Evolutionary conservation across 2,329 filamentous ascomycete genomes (phyloP).

Genomic region (Fusarium burgessii): DNA sequence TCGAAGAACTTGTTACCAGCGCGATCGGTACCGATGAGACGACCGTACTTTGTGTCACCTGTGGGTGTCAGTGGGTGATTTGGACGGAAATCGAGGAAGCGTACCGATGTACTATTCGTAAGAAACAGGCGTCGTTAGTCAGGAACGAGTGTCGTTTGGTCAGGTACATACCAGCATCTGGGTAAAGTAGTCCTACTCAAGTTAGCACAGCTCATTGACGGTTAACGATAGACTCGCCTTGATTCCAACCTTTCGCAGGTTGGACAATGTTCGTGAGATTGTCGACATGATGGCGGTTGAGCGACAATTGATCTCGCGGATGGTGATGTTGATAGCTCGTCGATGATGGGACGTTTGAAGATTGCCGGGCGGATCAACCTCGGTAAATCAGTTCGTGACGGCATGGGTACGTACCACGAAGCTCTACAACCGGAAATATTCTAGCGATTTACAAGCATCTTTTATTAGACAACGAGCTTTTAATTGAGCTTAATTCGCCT

Average conservation of each 20-base stretch:
- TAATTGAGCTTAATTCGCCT: conserved; percentile 5
- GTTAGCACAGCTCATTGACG: conserved; percentile 33
- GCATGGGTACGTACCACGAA: conserved; percentile 38
- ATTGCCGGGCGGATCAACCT: conserved; percentile 48
- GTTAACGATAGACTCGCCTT: conserved; percentile 69
- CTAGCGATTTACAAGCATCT: conserved; percentile 32
- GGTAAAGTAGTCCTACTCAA: conserved; percentile 81
- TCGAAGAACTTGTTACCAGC: conserved; percentile 99
- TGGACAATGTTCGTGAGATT: conserved; percentile 84
- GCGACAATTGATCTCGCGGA: conserved; percentile 46
- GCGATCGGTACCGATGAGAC: conserved; percentile 84
- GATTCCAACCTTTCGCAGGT: conserved; percentile 87
- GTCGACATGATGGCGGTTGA: conserved; percentile 82
- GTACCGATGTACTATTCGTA: conserved; percentile 67
- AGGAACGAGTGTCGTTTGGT: conserved; percentile 36
- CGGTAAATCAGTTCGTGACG: conserved; percentile 42
- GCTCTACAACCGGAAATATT: conserved; percentile 37
- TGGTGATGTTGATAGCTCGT: conserved; percentile 29
- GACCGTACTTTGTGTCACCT: conserved; percentile 98
- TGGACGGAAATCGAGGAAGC: conserved; percentile 9
- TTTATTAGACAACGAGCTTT: conserved; percentile 4
- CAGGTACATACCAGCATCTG: conserved; percentile 85
- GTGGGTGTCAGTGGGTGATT: conserved; percentile 20
- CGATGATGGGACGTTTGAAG: conserved; percentile 42
- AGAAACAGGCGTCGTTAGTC: conserved; percentile 38